Base-by-base conservation (phyloP, 2,329 filamentous ascomycete genomes). In the Aureobasidium sp. region DNA sequence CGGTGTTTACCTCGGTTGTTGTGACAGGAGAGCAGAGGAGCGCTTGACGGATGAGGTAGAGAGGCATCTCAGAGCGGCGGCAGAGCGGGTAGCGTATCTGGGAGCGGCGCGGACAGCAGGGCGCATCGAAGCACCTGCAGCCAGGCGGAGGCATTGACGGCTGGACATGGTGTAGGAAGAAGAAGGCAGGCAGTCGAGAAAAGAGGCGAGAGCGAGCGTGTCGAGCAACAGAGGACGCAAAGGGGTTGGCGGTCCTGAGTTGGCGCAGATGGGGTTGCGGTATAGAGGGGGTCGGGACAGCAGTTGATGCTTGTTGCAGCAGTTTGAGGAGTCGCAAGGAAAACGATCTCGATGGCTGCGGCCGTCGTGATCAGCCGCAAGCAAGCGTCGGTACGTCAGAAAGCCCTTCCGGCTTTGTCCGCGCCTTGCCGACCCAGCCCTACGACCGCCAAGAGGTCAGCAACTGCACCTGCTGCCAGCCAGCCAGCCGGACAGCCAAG, bases 101-200 rank as follows among this genome's bases (percentile, higher is more conserved):
- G 62, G 47, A 52, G 64, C 62, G 25, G 64, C 67, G 57, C 70
- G 70, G 44, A 73, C 65, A 47, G 68, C 64, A 64, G 68, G 67
- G 56, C 68, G 68, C 52, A 62, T 49, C 52, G 64, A 56, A 41
- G 65, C 64, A 60, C 63, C 65, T 41, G 68, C 66, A 37, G 72
- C 72, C 62, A 72, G 64, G 60, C 73, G 69, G 57, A 75, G 67
- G 65, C 72, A 74, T 69, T 73, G 71, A 62, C 71, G 72, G 69
- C 71, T 72, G 67, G 71, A 72, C 72, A 74, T 74, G 69, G 53
- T 61, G 53, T 42, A 17, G 27, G 42, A 42, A 44, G 37, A 27
- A 49, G 52, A 51, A 49, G 14, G 44, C 39, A 31, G 29, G 29
- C 39, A 55, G 41, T 22, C 51, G 62, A 57, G 56, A 48, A 48